A percentile compares a stretch with the other conserved stretches of the same genome.
Conservation (phyloP, 257 asterid species). For the Anisodus tanguticus region DNA sequence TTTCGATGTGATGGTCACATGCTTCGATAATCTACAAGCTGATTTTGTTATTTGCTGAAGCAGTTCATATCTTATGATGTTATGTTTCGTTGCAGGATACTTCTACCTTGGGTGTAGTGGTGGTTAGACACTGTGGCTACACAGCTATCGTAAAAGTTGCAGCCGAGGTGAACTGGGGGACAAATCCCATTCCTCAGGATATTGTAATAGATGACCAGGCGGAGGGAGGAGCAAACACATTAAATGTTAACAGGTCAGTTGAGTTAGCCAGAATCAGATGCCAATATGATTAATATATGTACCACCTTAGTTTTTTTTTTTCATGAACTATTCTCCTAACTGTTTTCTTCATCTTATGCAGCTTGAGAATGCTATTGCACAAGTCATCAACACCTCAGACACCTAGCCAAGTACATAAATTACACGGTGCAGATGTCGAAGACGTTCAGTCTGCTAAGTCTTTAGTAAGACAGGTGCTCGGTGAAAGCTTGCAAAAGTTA, state of each 20-base stretch:
- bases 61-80: conserved; percentile 28
- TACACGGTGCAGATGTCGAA: conserved; percentile 55
- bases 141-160: conserved; percentile 77
- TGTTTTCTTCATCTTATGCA: conserved; percentile 36
- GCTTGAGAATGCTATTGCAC: conserved; percentile 83
- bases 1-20: too few species aligned
- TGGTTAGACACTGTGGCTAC: conserved; percentile 83
- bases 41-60: conserved; percentile 17
- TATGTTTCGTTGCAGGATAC: conserved; percentile 68
- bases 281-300: conserved; percentile 15
- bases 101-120: conserved; percentile 71
- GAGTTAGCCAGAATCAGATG: conserved; percentile 14
- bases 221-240: conserved; percentile 94
- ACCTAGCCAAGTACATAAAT: conserved; percentile 60
- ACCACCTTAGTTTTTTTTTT: background rate
- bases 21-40: too few species aligned
- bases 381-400: conserved; percentile 60
- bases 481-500: conserved; percentile 60
- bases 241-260: conserved; percentile 81
- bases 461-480: conserved; percentile 64
- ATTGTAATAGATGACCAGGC: conserved; percentile 76
- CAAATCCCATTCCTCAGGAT: conserved; percentile 48
- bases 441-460: conserved; percentile 46
- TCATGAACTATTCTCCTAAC: background rate
- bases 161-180: conserved; percentile 64